phyloP scores from a whole-genome alignment of 441 rosid genomes.

The Biscutella laevigata region DNA sequence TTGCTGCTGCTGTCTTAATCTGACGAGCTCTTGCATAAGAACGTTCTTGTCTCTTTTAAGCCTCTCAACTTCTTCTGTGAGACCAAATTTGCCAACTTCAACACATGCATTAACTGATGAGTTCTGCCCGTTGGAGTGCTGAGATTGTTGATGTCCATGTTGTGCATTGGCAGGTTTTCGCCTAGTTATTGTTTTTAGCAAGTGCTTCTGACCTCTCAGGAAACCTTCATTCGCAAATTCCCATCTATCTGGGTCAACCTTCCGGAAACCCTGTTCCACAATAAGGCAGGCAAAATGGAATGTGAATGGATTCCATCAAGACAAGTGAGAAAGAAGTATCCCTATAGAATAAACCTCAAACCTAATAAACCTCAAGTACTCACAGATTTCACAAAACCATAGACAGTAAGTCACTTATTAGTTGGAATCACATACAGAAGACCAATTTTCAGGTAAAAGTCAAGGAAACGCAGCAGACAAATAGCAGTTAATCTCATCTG shows the following conservation, averaged over 20 bases:
- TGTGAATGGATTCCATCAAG: slow-evolving; percentile 3
- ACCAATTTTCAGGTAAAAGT: not conserved
- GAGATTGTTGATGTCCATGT: slow-evolving; percentile 50
- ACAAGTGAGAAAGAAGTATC: not conserved
- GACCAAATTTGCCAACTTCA: slow-evolving; percentile 88
- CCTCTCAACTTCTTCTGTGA: slow-evolving; percentile 88
- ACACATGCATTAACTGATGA: slow-evolving; percentile 66
- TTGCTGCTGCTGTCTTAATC: slow-evolving; percentile 88
- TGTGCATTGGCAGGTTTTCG: slow-evolving; percentile 76
- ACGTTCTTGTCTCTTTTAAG: slow-evolving; percentile 91
- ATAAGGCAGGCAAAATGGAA: not conserved
- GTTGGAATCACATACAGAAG: not conserved
- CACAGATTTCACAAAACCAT: slow-evolving; percentile 3
- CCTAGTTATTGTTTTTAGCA: slow-evolving; percentile 57
- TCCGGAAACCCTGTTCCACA: slow-evolving; percentile 74
- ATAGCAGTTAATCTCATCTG: not conserved
- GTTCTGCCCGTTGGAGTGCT: slow-evolving; percentile 48
- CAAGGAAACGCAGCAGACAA: not conserved
- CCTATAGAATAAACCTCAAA: not conserved
- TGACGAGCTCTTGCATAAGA: slow-evolving; percentile 90
- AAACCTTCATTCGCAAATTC: slow-evolving; percentile 93
- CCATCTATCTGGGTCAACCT: slow-evolving; percentile 93
- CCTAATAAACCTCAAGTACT: not conserved
- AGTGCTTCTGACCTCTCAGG: slow-evolving; percentile 78
- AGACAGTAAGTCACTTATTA: not conserved